These are phyloP conservation scores for Sporisorium scitamineum DNA, from an alignment of 1,284 basidiomycete genomes.

Conservation along the genomic window DNA sequence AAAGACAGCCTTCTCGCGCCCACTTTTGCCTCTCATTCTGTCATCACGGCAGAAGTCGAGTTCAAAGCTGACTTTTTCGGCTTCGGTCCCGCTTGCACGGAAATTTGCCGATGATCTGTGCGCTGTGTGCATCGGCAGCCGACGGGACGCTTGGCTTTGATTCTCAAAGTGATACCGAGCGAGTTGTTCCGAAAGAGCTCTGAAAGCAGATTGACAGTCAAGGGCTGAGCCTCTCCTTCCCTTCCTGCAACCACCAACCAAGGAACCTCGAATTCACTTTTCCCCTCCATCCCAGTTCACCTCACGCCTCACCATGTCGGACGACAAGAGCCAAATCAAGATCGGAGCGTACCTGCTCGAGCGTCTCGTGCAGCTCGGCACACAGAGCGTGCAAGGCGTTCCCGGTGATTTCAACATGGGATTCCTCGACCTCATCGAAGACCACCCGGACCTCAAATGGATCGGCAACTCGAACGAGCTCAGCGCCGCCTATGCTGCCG, in stretches of 20 bases:
- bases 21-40: neutral
- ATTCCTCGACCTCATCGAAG: slow-evolving; percentile 82
- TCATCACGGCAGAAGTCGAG: neutral
- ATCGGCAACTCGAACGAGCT: slow-evolving; percentile 77
- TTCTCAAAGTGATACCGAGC: neutral
- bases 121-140: no score
- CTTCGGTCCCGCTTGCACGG: no score
- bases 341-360: slow-evolving; percentile 64
- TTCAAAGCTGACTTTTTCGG: no score
- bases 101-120: no score
- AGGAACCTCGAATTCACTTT: neutral
- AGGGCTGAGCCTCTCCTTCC: neutral
- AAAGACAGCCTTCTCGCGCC: no score
- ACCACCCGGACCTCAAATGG: slow-evolving; percentile 83
- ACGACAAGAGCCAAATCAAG: slow-evolving; percentile 37
- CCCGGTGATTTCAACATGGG: slow-evolving; percentile 91
- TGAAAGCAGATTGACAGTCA: neutral
- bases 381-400: slow-evolving; percentile 82
- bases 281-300: neutral
- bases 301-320: slow-evolving; percentile 30
- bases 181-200: neutral
- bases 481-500: slow-evolving; percentile 82
- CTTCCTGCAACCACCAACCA: neutral
- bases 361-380: slow-evolving; percentile 61
- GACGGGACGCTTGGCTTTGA: no score